Evolutionary conservation across 2,329 filamentous ascomycete species (phyloP), one percentile per base, ranked within the genome.

Genomic region (Scedosporium minutisporum): DNA sequence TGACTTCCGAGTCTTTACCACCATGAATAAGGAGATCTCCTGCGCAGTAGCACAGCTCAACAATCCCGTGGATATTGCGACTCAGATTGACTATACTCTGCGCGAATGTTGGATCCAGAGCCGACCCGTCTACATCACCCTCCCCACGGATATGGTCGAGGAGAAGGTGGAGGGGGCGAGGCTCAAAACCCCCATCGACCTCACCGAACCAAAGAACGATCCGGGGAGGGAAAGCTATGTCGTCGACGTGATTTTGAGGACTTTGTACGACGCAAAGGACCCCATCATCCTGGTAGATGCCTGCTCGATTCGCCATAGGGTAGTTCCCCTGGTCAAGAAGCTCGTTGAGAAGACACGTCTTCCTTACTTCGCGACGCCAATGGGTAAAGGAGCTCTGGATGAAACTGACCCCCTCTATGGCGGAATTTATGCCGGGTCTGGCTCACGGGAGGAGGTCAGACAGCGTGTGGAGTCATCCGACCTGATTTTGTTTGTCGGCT

Each of bases 341-440:
- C 78, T 96, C 16, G 78, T 96, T 60, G 79, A 87, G 64, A 90
- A 87, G 73, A 90, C 90, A 1, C 80, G 84, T 3, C 78, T 96
- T 6, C 91, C 92, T 4, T 88, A 90, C 0, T 96, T 95, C 68
- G 89, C 93, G n/a, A 89, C 91, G 0, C 90, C 91, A 2, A 96
- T 96, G 89, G 91, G 91, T 57, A 96, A 96, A 76, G 85, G 91
- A 18, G 89, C 89, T 21, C 83, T 96, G 57, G 83, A 95, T 69
- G 91, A 96, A 74, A 83, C 82, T 1, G 81, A 89, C 57, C 78
- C 82, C n/a, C 89, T 84, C 69, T 96, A 88, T 67, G 89, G 89
- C 23, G 92, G 92, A 66, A 89, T 96, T 4, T 96, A 96, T 72
- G 88, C 89, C 7, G 92, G 92, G n/a, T 82, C 82, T 64, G 90